Base-by-base conservation (phyloP, 805 yeast genomes). In the Candida hungchunana region DNA sequence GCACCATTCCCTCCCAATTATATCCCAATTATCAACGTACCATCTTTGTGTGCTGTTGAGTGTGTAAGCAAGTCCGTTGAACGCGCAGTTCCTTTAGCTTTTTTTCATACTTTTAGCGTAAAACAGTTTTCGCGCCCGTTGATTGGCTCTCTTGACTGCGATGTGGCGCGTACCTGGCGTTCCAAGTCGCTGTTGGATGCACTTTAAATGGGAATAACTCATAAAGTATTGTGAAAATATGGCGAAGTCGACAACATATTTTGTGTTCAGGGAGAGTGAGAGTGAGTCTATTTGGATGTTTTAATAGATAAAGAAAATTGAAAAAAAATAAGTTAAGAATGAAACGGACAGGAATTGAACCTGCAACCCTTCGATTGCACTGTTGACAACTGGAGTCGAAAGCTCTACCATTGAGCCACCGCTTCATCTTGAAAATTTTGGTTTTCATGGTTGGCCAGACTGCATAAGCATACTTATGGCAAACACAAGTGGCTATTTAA, bases 301-400 rank as follows among this genome's bases (percentile, higher is more conserved):
- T 12, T 25, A 14, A 25, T 13, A 12, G 16, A 25, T 13, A 26
- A 36, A 31, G 27, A 31, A 33, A 29, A 29, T 30, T 5, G 9
- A 1, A 29, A 35, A 31, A 56, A 58, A 56, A 52, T 43, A 56
- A 59, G 50, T 46, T 57, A 62, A 58, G 63, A 51, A 40, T 75
- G 81, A 75, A 79, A 76, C 82, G 80, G 82, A 77, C 85, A 78
- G 83, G 85, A 78, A 75, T 78, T 74, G 85, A 78, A 78, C 85
- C 83, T 78, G 84, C 85, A 78, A 73, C 85, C 85, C 76, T 77
- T 75, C 78, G 85, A 76, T 77, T 60, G 63, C 73, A 66, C 55
- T 51, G 46, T 39, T 36, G 21, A 34, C 63, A 53, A 56, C 74
- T 75, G 81, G 81, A 75, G 77, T 75, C 81, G 77, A 76, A 76